phyloP scores from a whole-genome alignment of 805 yeast genomes.

The Starmerella kuoi region DNA sequence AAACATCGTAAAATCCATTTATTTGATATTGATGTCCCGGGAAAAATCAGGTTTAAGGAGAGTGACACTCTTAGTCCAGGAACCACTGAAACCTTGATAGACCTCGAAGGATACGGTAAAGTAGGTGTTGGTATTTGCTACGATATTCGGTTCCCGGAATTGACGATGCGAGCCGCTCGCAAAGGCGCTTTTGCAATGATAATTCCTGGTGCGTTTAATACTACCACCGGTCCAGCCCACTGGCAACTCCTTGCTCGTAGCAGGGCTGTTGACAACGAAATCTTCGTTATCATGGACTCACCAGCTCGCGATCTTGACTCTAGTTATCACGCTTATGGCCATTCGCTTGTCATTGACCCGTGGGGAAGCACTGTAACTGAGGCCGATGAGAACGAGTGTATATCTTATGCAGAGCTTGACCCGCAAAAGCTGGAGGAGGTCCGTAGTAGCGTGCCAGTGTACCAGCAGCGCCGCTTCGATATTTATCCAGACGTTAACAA shows the following conservation, averaged over 20 bases:
- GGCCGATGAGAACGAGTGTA: conserved; percentile 69
- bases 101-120: conserved; percentile 49
- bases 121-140: conserved; percentile 67
- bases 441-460: conserved; percentile 57
- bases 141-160: conserved; percentile 73
- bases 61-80: conserved; percentile 67
- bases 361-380: conserved; percentile 72
- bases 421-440: conserved; percentile 45
- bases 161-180: conserved; percentile 54
- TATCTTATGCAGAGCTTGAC: conserved; percentile 61
- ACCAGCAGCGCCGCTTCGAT: conserved; percentile 60
- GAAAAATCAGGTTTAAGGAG: conserved; percentile 80
- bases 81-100: conserved; percentile 64
- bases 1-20: conserved; percentile 84
- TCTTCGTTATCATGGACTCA: conserved; percentile 64
- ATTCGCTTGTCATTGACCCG: conserved; percentile 74
- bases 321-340: conserved; percentile 77
- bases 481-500: conserved; percentile 38
- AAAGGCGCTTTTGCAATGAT: conserved; percentile 68
- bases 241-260: conserved; percentile 74
- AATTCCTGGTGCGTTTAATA: conserved; percentile 88
- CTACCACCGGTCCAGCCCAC: conserved; percentile 84
- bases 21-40: conserved; percentile 87
- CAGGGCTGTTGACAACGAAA: conserved; percentile 80
- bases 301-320: conserved; percentile 68